Evolutionary conservation across 805 yeast species (phyloP).

Genomic region (Candida ponderosae): DNA sequence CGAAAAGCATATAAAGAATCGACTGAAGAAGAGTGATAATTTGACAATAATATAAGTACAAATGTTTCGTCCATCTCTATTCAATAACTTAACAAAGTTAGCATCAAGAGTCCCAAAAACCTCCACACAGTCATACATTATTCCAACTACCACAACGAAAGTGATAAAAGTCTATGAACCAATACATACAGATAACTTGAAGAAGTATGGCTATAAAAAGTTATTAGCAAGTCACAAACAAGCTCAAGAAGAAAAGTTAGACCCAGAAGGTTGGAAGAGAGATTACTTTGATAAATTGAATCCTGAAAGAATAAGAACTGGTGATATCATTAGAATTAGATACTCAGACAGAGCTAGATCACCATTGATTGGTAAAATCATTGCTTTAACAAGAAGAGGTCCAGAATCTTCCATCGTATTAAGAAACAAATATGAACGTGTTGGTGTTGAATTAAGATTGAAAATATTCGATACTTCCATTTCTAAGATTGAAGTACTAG

Average conservation of each 20-base stretch:
- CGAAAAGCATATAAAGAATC: too few relatives aligned
- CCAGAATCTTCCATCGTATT: conserved; percentile 70
- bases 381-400: conserved; percentile 67
- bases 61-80: neutral
- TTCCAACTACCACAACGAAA: neutral
- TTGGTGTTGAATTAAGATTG: conserved; percentile 81
- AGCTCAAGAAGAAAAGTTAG: conserved; percentile 51
- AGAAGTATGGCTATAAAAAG: conserved; percentile 25
- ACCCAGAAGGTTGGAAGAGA: conserved; percentile 64
- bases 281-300: conserved; percentile 39
- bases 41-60: too few relatives aligned
- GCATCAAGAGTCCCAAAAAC: neutral
- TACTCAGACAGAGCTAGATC: conserved; percentile 51
- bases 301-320: conserved; percentile 56
- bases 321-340: conserved; percentile 73
- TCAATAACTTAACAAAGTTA: neutral
- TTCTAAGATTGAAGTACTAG: conserved; percentile 66
- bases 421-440: conserved; percentile 72
- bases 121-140: neutral
- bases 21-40: too few relatives aligned
- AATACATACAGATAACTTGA: conserved; percentile 8
- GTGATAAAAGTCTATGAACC: conserved; percentile 28
- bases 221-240: conserved; percentile 37
- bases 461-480: conserved; percentile 78
- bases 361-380: conserved; percentile 68